A percentile compares a stretch with the other conserved stretches of the same genome.
phyloP scores from a whole-genome alignment of 2,329 filamentous ascomycete species.

The Fusarium sp. region DNA sequence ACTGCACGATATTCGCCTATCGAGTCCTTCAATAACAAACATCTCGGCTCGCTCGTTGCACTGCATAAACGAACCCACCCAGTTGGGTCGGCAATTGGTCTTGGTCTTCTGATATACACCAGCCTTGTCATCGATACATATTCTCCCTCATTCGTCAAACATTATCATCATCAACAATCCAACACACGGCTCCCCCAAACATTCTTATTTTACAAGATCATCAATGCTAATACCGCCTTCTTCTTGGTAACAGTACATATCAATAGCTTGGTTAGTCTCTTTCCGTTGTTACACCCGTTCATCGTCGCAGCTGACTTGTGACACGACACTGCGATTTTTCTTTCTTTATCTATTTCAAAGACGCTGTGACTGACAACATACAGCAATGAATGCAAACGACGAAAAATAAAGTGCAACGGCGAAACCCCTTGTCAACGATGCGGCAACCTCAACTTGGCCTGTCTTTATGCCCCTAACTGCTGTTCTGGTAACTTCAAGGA shows the following conservation, averaged over 20 bases:
- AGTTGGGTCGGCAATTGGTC: constrained; percentile 3
- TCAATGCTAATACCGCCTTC: constrained; percentile 38
- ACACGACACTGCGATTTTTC: neutral
- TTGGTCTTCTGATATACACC: too few relatives aligned
- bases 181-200: neutral
- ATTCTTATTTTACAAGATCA: neutral
- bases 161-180: neutral
- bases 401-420: constrained; percentile 83
- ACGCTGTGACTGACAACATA: constrained; percentile 1
- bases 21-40: constrained; percentile 6
- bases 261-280: constrained; percentile 71
- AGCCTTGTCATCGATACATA: neutral
- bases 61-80: constrained; percentile 23
- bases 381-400: constrained; percentile 82
- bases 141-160: neutral
- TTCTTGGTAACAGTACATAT: constrained; percentile 65
- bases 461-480: constrained; percentile 77
- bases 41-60: constrained; percentile 23
- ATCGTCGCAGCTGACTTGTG: neutral
- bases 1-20: constrained; percentile 27
- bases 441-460: constrained; percentile 76
- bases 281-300: neutral
- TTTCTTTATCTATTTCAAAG: neutral
- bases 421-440: constrained; percentile 78
- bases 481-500: constrained; percentile 88